Conservation (phyloP, 2,329 filamentous ascomycete species). For the Drechslera avenae region DNA sequence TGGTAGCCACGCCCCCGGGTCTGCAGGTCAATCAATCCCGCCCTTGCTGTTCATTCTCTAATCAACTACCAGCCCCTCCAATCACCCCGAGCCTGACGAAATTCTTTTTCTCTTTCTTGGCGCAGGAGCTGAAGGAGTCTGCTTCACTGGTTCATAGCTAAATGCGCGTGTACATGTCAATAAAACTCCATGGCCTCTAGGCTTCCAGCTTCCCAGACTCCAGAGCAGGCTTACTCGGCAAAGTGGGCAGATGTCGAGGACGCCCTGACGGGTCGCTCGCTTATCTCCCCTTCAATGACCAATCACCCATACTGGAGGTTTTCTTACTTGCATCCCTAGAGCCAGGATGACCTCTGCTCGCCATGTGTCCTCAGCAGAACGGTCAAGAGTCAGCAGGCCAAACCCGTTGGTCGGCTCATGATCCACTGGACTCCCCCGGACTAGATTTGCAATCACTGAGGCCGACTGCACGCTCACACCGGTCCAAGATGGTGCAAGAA, state of each 20-base stretch:
- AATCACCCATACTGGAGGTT: constrained; percentile 3
- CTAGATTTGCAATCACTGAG: not conserved
- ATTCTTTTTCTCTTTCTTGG: no score
- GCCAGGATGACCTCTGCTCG: not conserved
- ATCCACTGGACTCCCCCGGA: not conserved
- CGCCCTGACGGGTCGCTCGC: not conserved
- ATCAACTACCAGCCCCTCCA: no score
- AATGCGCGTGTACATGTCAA: no score
- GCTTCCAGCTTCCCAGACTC: constrained; percentile 2
- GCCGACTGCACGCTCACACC: not conserved
- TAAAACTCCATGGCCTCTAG: not conserved
- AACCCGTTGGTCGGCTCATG: constrained; percentile 2
- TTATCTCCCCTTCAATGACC: constrained; percentile 2
- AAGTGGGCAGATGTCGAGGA: not conserved
- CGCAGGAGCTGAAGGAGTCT: no score
- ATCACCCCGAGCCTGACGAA: no score
- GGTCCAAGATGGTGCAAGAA: not conserved
- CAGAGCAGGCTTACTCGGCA: not conserved
- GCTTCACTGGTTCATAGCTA: no score
- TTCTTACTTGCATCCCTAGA: constrained; percentile 13
- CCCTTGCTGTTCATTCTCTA: no score
- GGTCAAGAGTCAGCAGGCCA: constrained; percentile 9
- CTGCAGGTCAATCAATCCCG: not conserved
- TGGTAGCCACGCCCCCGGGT: no score
- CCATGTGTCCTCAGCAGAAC: not conserved